These are phyloP conservation scores for Paratinospora sagittata DNA, from an alignment of 164 flowering plant genomes.

Conservation along the genomic window DNA sequence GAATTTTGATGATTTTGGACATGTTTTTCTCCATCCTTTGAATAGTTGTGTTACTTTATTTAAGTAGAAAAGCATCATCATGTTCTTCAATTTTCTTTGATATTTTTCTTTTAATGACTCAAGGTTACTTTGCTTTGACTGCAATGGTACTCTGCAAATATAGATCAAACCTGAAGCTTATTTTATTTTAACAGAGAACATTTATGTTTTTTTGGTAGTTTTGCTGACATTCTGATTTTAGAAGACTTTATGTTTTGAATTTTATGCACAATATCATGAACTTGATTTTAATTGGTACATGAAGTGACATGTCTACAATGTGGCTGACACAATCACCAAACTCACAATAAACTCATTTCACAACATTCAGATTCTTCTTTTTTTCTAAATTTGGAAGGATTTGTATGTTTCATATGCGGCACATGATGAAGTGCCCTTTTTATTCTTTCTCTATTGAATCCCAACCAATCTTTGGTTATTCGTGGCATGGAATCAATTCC, in stretches of 20 bases:
- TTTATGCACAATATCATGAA: not conserved
- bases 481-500: not conserved
- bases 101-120: not conserved
- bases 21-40: not conserved
- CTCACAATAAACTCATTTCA: not conserved
- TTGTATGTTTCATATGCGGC: not conserved
- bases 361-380: not conserved
- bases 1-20: too few species aligned
- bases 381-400: not conserved
- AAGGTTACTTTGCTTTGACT: not conserved
- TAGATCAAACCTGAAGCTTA: not conserved
- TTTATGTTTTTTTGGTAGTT: too few species aligned
- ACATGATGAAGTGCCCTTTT: not conserved
- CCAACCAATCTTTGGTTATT: not conserved
- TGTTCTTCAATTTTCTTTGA: not conserved
- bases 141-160: not conserved
- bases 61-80: not conserved
- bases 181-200: not conserved
- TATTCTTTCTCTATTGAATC: not conserved
- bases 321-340: not conserved
- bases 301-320: not conserved
- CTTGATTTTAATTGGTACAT: not conserved
- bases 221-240: too few species aligned
- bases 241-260: too few species aligned
- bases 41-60: not conserved